Base-by-base conservation (phyloP, 257 asterid genomes). In the Solanum virginianum region DNA sequence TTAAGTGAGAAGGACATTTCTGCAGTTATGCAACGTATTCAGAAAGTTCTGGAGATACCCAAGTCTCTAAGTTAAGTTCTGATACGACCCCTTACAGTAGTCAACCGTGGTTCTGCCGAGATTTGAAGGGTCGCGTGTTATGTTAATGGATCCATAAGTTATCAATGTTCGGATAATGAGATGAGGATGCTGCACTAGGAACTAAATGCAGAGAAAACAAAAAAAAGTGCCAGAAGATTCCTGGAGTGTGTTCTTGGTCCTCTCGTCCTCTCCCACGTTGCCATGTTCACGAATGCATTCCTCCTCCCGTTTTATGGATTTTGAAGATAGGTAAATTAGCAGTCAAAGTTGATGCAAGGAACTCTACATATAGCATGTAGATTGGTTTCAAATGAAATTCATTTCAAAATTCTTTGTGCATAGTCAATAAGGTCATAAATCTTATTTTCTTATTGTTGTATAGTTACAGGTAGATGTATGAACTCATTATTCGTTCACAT, bases 21-120 rank as follows among this genome's bases (percentile, higher is more conserved):
- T 12, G 82, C 87, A 3, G 89, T 91, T 79, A 84, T 90, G 87
- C 85, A 74, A 56, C 92, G 96, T 11, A 88, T 93, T 72, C 87
- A 77, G 85, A 85, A 88, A 86, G 92, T 90, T 74, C 80, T 86
- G 1, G 91, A 88, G 85, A 85, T 71, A 26, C 88, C 90, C 49
- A 90, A 63, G 89, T 89, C 89, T 70, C 88, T 62, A 81, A 81
- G 87, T 80, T 90, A 83, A 88, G 80, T 54, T 79, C 29, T 72
- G 26, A 26, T 60, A 26, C 60, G 85, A 41, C 79, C 83, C 57
- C 9, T 80, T 65, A 57, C 41, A 60, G 7, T 82, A 43, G 57
- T 39, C 54, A 66, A 62, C 45, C 47, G 47, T 43, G 8, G 32
- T 53, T 53, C 47, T 63, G 79, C 62, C 14, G 62, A 36, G 29